Conservation (phyloP, 2,329 filamentous ascomycete genomes). For the Epichloe coenophiala region DNA sequence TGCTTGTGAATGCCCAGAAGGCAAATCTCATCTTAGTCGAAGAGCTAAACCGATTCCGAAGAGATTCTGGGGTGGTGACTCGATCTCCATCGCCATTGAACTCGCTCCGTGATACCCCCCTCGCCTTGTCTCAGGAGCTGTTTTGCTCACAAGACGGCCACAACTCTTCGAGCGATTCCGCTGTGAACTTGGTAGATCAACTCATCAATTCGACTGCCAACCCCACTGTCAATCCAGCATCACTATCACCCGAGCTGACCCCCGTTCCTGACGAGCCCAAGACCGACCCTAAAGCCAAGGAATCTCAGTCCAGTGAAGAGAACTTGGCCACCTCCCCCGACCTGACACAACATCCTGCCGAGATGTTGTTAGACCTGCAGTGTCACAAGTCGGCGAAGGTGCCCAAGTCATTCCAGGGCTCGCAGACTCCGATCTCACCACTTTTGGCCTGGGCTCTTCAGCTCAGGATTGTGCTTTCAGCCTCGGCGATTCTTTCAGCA, state of each 20-base stretch:
- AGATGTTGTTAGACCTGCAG: conserved; percentile 99
- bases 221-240: conserved; percentile 46
- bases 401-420: conserved; percentile 31
- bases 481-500: conserved; percentile 55
- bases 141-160: conserved; percentile 36
- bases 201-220: conserved; percentile 25
- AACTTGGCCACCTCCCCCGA: conserved; percentile 50
- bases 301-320: conserved; percentile 13
- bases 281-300: conserved; percentile 6
- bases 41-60: conserved; percentile 35
- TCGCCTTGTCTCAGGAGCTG: conserved; percentile 46
- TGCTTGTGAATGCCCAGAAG: conserved; percentile 46
- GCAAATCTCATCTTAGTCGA: conserved; percentile 34
- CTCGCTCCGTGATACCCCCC: conserved; percentile 31
- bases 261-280: conserved; percentile 32
- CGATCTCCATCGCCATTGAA: conserved; percentile 29
- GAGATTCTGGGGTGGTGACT: conserved; percentile 27
- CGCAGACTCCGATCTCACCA: conserved; percentile 25
- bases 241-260: conserved; percentile 42
- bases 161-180: conserved; percentile 15
- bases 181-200: conserved; percentile 27
- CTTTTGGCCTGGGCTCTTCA: conserved; percentile 35
- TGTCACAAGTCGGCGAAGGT: conserved; percentile 86
- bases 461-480: conserved; percentile 50
- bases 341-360: conserved; percentile 99